Evolutionary conservation across 306 rosid genomes (phyloP), one percentile per base, ranked within the genome.

Genomic region (Pterocarpus macrocarpus): DNA sequence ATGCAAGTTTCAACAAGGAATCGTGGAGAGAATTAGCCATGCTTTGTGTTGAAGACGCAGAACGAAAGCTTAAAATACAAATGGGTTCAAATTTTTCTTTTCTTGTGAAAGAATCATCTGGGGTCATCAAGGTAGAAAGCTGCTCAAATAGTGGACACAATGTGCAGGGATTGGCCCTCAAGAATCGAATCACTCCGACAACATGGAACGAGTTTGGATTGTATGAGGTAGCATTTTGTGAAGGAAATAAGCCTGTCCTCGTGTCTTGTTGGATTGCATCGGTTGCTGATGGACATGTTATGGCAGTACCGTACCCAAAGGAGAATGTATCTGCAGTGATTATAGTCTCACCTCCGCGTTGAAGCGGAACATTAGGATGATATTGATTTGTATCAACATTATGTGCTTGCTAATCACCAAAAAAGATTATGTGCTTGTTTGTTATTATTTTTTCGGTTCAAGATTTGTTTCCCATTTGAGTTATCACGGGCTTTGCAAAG

Each of bases 241-340:
- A 79, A 57, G 89, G 86, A 34, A 86, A 88, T 44, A 78, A 78
- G 72, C 82, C 89, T 3, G 57, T 83, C 7, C 52, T 45, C 5
- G 86, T 91, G 64, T 91, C 91, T 35, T 61, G 76, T 74, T 91
- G 93, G 93, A 52, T 86, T 81, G 89, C 83, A 38, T 86, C 79
- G 0, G 53, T 64, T 57, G 64, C 77, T 30, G 75, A 80, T 38
- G 83, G 84, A 0, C 52, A 59, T 61, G 87, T 79, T 7, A 55
- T 88, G 81, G 71, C 84, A 53, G 67, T 86, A 35, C 79, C 87
- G 30, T 73, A 45, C 58, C 39, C 68, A 2, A 64, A 35, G 12
- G 71, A 71, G n/a, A 86, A 78, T 58, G 64, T 43, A 9, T 77
- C 39, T 64, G 79, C 36, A 4, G 33, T 80, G 41, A 76, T 83